phyloP scores from a whole-genome alignment of 768 basidiomycete genomes.

The Leucosporidium yakuticum region DNA sequence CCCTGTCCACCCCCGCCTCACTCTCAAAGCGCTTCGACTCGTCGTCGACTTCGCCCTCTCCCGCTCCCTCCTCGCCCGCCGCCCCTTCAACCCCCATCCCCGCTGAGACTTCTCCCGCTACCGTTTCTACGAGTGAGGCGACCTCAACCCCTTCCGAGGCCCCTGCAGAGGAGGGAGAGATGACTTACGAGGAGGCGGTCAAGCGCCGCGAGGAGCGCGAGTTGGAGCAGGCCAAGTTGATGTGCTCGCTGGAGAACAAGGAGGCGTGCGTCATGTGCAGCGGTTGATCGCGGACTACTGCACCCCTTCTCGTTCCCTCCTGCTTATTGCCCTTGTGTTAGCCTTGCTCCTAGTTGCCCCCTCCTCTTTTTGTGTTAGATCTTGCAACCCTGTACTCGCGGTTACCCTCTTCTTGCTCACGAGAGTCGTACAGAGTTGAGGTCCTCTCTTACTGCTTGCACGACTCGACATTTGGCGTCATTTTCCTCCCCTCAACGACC shows the following conservation, averaged over 20 bases:
- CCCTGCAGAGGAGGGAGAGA: slow-evolving; percentile 44
- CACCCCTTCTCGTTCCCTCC: not conserved
- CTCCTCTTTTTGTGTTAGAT: no score
- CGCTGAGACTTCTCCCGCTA: slow-evolving; percentile 34
- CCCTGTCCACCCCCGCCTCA: slow-evolving; percentile 16
- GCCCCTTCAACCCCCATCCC: not conserved
- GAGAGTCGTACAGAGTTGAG: no score
- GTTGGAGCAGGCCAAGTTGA: slow-evolving; percentile 69
- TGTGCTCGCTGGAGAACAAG: slow-evolving; percentile 57
- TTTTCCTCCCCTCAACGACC: no score
- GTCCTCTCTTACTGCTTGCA: no score
- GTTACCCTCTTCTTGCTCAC: no score
- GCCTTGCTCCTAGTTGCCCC: no score
- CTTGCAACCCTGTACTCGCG: no score
- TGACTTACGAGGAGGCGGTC: slow-evolving; percentile 60
- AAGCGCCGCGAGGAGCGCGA: slow-evolving; percentile 64
- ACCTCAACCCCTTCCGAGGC: slow-evolving; percentile 24
- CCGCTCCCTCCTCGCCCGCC: slow-evolving; percentile 17
- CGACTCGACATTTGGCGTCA: no score
- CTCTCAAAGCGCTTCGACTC: slow-evolving; percentile 13
- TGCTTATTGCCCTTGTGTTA: no score
- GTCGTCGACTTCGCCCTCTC: slow-evolving; percentile 7
- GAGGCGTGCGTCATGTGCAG: slow-evolving; percentile 7
- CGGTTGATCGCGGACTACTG: not conserved
- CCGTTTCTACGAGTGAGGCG: slow-evolving; percentile 10